These are phyloP conservation scores for Aspergillus pseudotamarii DNA, from an alignment of 2,329 filamentous ascomycete genomes.

Conservation along the genomic window DNA sequence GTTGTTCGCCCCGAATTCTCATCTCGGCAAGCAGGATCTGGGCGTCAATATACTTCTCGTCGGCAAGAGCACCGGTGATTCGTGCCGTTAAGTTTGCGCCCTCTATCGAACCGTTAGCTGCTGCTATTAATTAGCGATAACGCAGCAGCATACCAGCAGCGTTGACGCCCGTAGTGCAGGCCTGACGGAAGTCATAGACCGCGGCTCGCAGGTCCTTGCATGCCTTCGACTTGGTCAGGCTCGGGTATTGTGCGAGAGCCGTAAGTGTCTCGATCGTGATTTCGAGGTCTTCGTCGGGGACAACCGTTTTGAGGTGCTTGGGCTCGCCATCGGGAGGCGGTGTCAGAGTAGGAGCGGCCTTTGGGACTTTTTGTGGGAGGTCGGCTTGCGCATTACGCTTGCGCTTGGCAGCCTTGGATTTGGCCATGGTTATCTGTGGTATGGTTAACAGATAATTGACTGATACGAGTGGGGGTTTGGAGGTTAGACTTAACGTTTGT, in stretches of 20 bases:
- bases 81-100: slow-evolving; percentile 67
- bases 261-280: slow-evolving; percentile 67
- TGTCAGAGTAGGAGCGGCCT: slow-evolving; percentile 21
- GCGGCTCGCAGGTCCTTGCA: slow-evolving; percentile 69
- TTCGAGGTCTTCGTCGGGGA: slow-evolving; percentile 63
- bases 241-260: slow-evolving; percentile 61
- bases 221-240: slow-evolving; percentile 67
- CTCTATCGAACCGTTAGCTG: slow-evolving; percentile 34
- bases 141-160: slow-evolving; percentile 47
- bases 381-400: slow-evolving; percentile 33
- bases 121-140: slow-evolving; percentile 15
- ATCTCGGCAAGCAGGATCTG: slow-evolving; percentile 69
- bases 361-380: slow-evolving; percentile 29
- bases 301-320: slow-evolving; percentile 29
- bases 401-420: slow-evolving; percentile 34
- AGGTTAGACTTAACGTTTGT: background rate
- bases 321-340: slow-evolving; percentile 34
- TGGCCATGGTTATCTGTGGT: slow-evolving; percentile 23
- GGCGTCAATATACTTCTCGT: slow-evolving; percentile 68
- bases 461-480: background rate
- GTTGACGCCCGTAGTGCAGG: slow-evolving; percentile 68
- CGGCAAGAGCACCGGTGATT: slow-evolving; percentile 66
- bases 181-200: slow-evolving; percentile 70
- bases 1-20: slow-evolving; percentile 66
- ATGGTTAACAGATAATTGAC: background rate